Percentiles rank a stretch among this genome's conserved stretches.
Evolutionary conservation across 2,329 filamentous ascomycete genomes (phyloP).

Genomic region (Stachybotrys echinatus): DNA sequence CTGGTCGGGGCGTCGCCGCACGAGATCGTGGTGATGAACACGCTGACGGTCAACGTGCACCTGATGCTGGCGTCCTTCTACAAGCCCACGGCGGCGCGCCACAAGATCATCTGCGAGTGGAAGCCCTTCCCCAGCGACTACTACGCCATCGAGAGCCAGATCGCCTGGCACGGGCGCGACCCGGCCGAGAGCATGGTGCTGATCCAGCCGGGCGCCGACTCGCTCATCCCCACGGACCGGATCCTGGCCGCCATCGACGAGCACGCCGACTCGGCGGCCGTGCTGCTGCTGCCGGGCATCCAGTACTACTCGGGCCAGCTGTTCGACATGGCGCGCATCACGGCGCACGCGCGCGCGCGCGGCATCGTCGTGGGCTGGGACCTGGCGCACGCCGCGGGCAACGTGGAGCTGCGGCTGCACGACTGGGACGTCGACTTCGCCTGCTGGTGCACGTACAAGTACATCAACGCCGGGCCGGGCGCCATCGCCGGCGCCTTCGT

Average conservation of each 20-base stretch:
- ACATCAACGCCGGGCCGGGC: conserved; percentile 81
- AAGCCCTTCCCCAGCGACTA: conserved; percentile 86
- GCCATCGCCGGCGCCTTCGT: conserved; percentile 77
- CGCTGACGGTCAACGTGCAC: conserved; percentile 76
- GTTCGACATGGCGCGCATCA: conserved; percentile 78
- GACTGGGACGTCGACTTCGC: conserved; percentile 92
- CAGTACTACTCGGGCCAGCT: conserved; percentile 91
- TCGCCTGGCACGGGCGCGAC: conserved; percentile 63
- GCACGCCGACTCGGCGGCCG: conserved; percentile 65
- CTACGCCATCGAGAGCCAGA: conserved; percentile 81
- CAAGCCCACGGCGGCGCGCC: conserved; percentile 54
- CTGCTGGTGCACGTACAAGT: conserved; percentile 93
- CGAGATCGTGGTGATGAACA: conserved; percentile 87
- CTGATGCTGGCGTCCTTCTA: conserved; percentile 83
- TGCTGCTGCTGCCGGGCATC: conserved; percentile 79
- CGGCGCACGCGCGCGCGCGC: conserved; percentile 64
- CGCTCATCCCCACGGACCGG: conserved; percentile 63
- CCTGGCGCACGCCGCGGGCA: conserved; percentile 80
- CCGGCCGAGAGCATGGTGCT: conserved; percentile 66
- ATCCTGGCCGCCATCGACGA: conserved; percentile 70
- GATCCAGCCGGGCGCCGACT: conserved; percentile 57
- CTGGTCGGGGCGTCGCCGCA: conserved; percentile 67
- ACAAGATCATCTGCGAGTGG: conserved; percentile 84
- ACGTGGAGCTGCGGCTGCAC: conserved; percentile 73
- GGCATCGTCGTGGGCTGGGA: conserved; percentile 81